phyloP scores from a whole-genome alignment of 768 basidiomycete genomes.

The Pholiota conissans region DNA sequence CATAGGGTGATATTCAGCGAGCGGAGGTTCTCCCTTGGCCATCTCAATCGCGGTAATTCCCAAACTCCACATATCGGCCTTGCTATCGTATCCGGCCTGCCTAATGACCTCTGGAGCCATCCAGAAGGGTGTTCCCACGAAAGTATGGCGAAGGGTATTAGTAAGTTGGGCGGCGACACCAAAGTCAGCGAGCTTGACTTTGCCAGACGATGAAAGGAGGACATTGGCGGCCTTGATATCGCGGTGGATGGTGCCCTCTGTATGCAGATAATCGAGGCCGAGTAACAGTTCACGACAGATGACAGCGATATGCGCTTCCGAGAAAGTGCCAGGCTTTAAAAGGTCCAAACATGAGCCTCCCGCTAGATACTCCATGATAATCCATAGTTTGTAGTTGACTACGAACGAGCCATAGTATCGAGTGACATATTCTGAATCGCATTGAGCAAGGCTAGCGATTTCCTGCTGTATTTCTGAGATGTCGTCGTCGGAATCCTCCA shows the following conservation, averaged over 20 bases:
- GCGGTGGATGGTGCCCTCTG: slow-evolving; percentile 94
- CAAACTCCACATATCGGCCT: slow-evolving; percentile 97
- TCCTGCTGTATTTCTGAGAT: slow-evolving; percentile 99
- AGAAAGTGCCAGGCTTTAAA: slow-evolving; percentile 87
- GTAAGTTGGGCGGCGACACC: slow-evolving; percentile 98
- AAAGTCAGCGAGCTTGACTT: slow-evolving; percentile 97
- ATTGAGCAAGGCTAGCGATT: slow-evolving; percentile 93
- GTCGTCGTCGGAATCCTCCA: slow-evolving; percentile 98
- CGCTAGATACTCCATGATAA: slow-evolving; percentile 98
- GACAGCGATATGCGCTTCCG: slow-evolving; percentile 93
- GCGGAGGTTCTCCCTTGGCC: slow-evolving; percentile 95
- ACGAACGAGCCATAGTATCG: slow-evolving; percentile 97
- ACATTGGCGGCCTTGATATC: slow-evolving; percentile 99
- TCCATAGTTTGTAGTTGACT: slow-evolving; percentile 96
- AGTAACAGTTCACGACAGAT: slow-evolving; percentile 90
- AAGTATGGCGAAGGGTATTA: slow-evolving; percentile 91
- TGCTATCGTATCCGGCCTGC: slow-evolving; percentile 93
- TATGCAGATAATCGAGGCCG: slow-evolving; percentile 95
- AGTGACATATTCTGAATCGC: slow-evolving; percentile 96
- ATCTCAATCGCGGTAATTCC: slow-evolving; percentile 99
- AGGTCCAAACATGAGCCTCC: slow-evolving; percentile 98
- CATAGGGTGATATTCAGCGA: slow-evolving; percentile 99
- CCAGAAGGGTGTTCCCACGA: slow-evolving; percentile 97
- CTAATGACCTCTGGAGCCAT: slow-evolving; percentile 99
- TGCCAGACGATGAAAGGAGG: slow-evolving; percentile 84